A percentile compares a stretch with the other conserved stretches of the same genome.
phyloP scores from a whole-genome alignment of 2,329 filamentous ascomycete species.

The Ceratocystis ficicola region DNA sequence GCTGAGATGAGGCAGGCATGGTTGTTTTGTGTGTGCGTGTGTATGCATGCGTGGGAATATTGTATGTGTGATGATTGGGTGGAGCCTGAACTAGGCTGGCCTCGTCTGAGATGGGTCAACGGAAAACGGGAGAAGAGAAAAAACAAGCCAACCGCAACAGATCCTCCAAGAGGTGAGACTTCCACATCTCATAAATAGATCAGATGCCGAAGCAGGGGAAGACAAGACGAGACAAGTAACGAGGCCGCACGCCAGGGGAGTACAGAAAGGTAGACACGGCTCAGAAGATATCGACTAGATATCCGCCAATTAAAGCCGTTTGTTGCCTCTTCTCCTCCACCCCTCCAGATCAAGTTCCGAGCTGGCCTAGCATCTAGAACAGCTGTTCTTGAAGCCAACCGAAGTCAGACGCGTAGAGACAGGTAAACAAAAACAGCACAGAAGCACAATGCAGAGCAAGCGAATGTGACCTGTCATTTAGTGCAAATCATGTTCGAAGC shows the following conservation, averaged over 20 bases:
- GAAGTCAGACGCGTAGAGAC: too few relatives aligned
- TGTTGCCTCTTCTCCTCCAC: too few relatives aligned
- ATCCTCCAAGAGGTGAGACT: constrained; percentile 6
- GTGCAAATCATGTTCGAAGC: not conserved
- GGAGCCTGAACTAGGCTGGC: not conserved
- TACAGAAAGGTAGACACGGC: not conserved
- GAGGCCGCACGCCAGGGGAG: not conserved
- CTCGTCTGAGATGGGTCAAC: not conserved
- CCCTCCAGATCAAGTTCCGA: too few relatives aligned
- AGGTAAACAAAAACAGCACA: too few relatives aligned
- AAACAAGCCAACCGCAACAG: not conserved
- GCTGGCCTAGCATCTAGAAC: too few relatives aligned
- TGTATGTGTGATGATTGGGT: not conserved
- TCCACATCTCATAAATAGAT: not conserved
- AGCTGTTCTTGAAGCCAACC: too few relatives aligned
- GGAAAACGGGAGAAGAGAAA: not conserved
- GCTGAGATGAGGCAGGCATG: not conserved
- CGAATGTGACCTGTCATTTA: not conserved
- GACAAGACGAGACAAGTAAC: not conserved
- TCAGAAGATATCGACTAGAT: too few relatives aligned
- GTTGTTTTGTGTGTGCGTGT: not conserved
- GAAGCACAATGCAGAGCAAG: too few relatives aligned
- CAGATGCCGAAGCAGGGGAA: not conserved
- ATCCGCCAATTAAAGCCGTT: too few relatives aligned
- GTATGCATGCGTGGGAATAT: not conserved